Evolutionary conservation across 164 flowering plant genomes (phyloP).

Genomic region (Litsea cubeba): DNA sequence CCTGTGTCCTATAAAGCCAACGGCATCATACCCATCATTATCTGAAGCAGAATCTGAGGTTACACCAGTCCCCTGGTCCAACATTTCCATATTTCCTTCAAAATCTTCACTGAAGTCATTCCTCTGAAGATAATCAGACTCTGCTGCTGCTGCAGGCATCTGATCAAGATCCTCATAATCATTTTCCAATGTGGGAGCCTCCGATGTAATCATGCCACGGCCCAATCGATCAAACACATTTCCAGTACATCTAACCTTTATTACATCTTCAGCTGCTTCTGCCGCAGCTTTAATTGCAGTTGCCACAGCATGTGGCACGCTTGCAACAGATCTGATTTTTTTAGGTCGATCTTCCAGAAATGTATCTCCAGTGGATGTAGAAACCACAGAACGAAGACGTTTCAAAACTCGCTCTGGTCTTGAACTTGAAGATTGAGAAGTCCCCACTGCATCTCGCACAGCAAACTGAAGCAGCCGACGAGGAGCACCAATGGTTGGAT

Average conservation of each 20-base stretch:
- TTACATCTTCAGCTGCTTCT: conserved; percentile 84
- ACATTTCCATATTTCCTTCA: conserved; percentile 23
- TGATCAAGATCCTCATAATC: conserved; percentile 29
- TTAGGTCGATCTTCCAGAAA: conserved; percentile 32
- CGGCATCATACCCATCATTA: conserved; percentile 52
- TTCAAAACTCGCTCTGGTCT: conserved; percentile 43
- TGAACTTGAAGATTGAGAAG: conserved; percentile 37
- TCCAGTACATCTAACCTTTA: conserved; percentile 36
- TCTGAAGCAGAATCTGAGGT: conserved; percentile 50
- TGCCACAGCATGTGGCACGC: conserved; percentile 47
- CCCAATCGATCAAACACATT: conserved; percentile 87
- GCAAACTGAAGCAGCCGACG: conserved; percentile 91
- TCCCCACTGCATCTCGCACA: conserved; percentile 82
- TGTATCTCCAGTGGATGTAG: conserved; percentile 45
- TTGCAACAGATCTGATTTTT: conserved; percentile 45
- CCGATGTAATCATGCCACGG: conserved; percentile 33
- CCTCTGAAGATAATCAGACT: conserved; percentile 20
- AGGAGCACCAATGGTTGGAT: conserved; percentile 45
- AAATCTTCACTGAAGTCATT: conserved; percentile 26
- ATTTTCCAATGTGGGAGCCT: conserved; percentile 28
- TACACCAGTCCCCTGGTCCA: conserved; percentile 33
- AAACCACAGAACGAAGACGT: conserved; percentile 86
- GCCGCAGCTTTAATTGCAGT: conserved; percentile 79
- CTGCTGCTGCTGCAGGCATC: not conserved
- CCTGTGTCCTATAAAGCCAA: conserved; percentile 23